phyloP scores from a whole-genome alignment of 2,329 filamentous ascomycete genomes.

The Botrytis aclada region DNA sequence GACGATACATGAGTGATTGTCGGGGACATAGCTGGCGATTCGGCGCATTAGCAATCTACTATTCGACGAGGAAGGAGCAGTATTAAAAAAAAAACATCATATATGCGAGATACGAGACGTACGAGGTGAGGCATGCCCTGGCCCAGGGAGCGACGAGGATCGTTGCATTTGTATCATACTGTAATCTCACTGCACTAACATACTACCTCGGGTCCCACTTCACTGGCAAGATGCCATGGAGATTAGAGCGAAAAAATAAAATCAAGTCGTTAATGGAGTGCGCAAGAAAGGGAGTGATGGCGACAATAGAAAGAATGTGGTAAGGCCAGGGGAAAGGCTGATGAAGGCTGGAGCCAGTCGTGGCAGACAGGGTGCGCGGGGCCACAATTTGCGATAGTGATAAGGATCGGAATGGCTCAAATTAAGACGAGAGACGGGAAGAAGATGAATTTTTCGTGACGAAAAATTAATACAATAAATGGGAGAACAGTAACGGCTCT shows the following conservation, averaged over 20 bases:
- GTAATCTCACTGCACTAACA: constrained; percentile 32
- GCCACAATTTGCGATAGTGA: constrained; percentile 12
- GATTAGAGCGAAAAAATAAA: not conserved
- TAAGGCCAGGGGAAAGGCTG: constrained; percentile 14
- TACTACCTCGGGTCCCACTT: constrained; percentile 2
- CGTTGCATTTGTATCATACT: constrained; percentile 40
- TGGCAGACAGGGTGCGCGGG: constrained; percentile 12
- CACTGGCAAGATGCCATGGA: constrained; percentile 5
- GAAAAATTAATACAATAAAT: not conserved
- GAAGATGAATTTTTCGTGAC: not conserved
- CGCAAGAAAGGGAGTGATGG: constrained; percentile 8
- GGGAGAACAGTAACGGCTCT: not conserved
- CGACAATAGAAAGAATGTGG: constrained; percentile 1
- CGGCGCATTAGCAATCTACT: constrained; percentile 21
- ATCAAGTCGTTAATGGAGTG: not conserved
- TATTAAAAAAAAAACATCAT: not conserved
- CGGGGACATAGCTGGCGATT: constrained; percentile 48
- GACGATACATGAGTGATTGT: constrained; percentile 50
- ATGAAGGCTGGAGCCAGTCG: constrained; percentile 12
- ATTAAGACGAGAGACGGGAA: not conserved
- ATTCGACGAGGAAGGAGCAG: not conserved
- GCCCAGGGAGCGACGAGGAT: constrained; percentile 39
- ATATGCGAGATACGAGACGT: constrained; percentile 28
- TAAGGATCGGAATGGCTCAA: not conserved
- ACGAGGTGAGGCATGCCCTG: constrained; percentile 39